phyloP scores from a whole-genome alignment of 345 rosid species.

The Boechera divaricarpa region DNA sequence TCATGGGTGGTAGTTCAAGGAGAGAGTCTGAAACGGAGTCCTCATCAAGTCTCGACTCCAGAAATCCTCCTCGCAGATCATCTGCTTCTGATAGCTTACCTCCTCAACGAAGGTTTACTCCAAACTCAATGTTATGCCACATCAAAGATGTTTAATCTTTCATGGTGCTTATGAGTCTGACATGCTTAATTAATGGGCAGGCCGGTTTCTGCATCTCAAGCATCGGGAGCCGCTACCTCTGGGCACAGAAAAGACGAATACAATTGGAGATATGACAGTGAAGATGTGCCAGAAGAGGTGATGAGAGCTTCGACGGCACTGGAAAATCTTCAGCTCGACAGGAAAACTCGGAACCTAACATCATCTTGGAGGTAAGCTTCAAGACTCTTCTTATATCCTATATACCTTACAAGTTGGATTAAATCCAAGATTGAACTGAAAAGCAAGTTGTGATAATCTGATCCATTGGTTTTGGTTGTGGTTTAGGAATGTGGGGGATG shows the following conservation, averaged over 20 bases:
- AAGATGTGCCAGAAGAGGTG: constrained; percentile 72
- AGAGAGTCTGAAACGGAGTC: constrained; percentile 66
- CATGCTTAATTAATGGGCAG: constrained; percentile 49
- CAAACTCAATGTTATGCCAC: constrained; percentile 10
- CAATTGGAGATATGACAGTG: constrained; percentile 76
- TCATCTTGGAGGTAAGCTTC: constrained; percentile 86
- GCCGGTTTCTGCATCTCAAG: constrained; percentile 60
- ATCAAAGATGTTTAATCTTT: constrained; percentile 20
- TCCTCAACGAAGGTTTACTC: constrained; percentile 66
- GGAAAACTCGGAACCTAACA: constrained; percentile 87
- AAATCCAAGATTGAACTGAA: constrained; percentile 7
- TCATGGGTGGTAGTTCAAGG: constrained; percentile 62
- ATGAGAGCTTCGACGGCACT: constrained; percentile 78
- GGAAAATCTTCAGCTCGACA: constrained; percentile 92
- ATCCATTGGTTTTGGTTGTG: constrained; percentile 13
- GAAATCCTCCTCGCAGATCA: constrained; percentile 67
- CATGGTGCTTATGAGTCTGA: constrained; percentile 10
- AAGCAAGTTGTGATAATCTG: background rate
- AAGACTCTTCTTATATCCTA: background rate
- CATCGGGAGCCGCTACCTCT: constrained; percentile 77
- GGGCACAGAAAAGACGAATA: constrained; percentile 76
- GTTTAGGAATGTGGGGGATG: constrained; percentile 80
- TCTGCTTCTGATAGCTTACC: constrained; percentile 90
- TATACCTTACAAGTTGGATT: constrained; percentile 9
- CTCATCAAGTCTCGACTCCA: constrained; percentile 62